Base-by-base conservation (phyloP, 371 early-diverging fungal genomes). In the Dinochytrium kinnereticum region DNA sequence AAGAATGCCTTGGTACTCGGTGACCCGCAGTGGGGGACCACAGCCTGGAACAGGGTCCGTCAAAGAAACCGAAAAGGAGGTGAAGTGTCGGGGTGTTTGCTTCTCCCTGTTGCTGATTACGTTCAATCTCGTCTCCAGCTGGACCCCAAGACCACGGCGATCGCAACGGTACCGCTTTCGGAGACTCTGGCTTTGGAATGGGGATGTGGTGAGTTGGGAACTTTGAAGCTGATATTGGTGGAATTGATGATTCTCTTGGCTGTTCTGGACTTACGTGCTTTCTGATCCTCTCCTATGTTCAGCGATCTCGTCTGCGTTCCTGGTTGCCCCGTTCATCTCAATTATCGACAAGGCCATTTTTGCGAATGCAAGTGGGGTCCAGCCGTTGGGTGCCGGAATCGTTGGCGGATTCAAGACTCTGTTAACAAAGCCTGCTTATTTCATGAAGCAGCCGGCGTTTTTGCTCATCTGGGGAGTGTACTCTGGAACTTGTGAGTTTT, bases 261-360 rank as follows among this genome's bases (percentile, higher is more conserved):
- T n/a, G n/a, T n/a, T n/a, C n/a, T n/a, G n/a, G n/a, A n/a, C n/a
- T n/a, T n/a, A n/a, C n/a, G n/a, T n/a, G n/a, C n/a, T n/a, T n/a
- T n/a, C n/a, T n/a, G n/a, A 44, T 19, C 44, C 19, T 44, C 44
- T 44, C 44, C 44, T 19, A 44, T 53, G 26, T 5, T 21, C 13
- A 53, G 80, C 80, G 19, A 40, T 70, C 26, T 44, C 59, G 1
- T 67, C 80, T 13, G 77, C 77, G 17, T 50, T 61, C 28, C 73
- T 75, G n/a, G 88, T 89, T 7, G 72, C 88, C 0, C 91, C 91
- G 2, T 87, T 89, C 73, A 89, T 90, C 64, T 78, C 91, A 59
- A 83, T 90, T 59, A 86, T 90, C 50, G 91, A 90, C 78, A 84
- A 89, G 84, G 64, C 91, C 19, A 90, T 90, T 49, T 88, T 91